Evolutionary conservation across 495 filamentous ascomycete genomes (phyloP).

Genomic region (Aspergillus leporis): DNA sequence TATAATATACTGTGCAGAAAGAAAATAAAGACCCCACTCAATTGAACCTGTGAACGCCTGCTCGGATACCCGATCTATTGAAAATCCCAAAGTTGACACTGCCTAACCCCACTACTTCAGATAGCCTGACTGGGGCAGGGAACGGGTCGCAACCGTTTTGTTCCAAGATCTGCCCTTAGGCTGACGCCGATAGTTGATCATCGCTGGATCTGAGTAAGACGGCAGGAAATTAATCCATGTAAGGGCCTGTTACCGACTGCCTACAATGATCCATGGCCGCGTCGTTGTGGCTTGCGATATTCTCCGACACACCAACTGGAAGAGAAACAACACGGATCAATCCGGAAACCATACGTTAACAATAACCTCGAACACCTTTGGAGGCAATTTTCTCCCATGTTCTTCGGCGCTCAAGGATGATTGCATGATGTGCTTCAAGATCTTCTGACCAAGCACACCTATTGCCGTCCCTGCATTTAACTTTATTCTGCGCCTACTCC

Average conservation of each 20-base stretch:
- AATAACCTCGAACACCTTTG: neutral
- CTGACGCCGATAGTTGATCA: neutral
- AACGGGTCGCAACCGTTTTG: neutral
- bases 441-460: neutral
- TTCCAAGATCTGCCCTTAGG: neutral
- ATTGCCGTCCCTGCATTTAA: constrained; percentile 2
- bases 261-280: neutral
- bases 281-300: neutral
- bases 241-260: neutral
- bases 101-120: neutral
- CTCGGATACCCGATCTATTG: neutral
- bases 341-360: neutral
- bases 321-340: neutral
- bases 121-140: neutral
- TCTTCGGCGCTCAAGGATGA: neutral
- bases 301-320: neutral
- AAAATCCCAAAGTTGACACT: neutral
- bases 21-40: neutral
- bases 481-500: neutral
- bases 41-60: neutral
- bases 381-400: neutral
- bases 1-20: too few relatives aligned
- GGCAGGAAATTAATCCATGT: neutral
- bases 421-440: neutral
- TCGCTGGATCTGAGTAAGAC: neutral